Percentiles rank a stretch among this genome's conserved stretches.
These are phyloP conservation scores for Pseudozyma hubeiensis DNA, from an alignment of 1,284 basidiomycete species.

Conservation along the genomic window DNA sequence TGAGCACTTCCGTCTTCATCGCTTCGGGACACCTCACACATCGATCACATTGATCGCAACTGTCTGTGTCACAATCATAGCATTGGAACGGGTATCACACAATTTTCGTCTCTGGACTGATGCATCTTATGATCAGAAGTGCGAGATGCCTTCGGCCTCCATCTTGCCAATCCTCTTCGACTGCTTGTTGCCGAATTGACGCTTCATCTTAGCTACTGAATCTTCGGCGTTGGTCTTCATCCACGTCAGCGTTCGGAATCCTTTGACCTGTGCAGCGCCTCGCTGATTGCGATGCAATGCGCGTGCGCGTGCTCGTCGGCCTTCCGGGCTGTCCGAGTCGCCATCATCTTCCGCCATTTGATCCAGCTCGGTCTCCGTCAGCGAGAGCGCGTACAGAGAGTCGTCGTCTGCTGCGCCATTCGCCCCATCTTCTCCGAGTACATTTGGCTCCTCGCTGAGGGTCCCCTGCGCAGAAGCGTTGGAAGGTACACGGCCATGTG, in stretches of 20 bases:
- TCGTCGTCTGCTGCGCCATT: slow-evolving; percentile 13
- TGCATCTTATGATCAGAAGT: slow-evolving; percentile 35
- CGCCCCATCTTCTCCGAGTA: slow-evolving; percentile 23
- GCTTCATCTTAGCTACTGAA: slow-evolving; percentile 36
- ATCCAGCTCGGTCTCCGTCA: slow-evolving; percentile 41
- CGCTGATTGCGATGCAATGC: slow-evolving; percentile 57
- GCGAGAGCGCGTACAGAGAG: slow-evolving; percentile 38
- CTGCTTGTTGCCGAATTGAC: slow-evolving; percentile 47
- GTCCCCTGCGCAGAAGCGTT: slow-evolving; percentile 12
- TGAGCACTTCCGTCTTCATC: no score
- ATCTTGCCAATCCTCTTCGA: slow-evolving; percentile 57
- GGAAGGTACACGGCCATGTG: slow-evolving; percentile 20
- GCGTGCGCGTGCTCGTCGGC: slow-evolving; percentile 33
- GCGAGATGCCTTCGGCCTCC: slow-evolving; percentile 63
- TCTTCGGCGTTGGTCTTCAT: slow-evolving; percentile 61
- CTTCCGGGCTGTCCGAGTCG: slow-evolving; percentile 45
- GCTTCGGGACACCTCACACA: no score
- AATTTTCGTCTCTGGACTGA: not conserved
- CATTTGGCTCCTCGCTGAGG: slow-evolving; percentile 11
- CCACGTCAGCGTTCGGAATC: slow-evolving; percentile 58
- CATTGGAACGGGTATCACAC: not conserved
- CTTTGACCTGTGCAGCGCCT: slow-evolving; percentile 62
- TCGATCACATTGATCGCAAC: not conserved
- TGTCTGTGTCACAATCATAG: not conserved
- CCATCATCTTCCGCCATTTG: slow-evolving; percentile 26